A percentile compares a stretch with the other conserved stretches of the same genome.
Conservation (phyloP, 768 basidiomycete genomes). For the Calvatia gigantea region DNA sequence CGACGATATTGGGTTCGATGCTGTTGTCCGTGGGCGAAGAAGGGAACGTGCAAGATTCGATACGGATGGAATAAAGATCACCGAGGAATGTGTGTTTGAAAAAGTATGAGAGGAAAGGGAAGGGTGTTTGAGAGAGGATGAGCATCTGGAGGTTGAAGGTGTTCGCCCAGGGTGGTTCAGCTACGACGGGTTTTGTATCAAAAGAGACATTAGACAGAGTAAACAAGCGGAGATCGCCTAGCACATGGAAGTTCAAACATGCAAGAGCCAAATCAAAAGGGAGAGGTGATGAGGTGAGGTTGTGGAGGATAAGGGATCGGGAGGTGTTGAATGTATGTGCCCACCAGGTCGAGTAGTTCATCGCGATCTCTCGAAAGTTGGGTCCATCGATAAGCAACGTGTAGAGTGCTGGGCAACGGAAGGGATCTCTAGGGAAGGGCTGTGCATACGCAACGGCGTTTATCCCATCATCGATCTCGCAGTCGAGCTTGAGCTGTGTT, state of each 20-base stretch:
- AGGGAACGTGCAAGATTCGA: neutral
- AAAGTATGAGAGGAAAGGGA: conserved; percentile 1
- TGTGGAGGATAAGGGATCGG: neutral
- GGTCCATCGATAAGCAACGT: conserved; percentile 5
- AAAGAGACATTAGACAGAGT: neutral
- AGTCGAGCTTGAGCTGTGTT: conserved; percentile 11
- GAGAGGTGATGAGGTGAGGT: neutral
- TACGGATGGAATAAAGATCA: conserved; percentile 1
- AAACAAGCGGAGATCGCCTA: neutral
- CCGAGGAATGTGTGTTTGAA: conserved; percentile 5
- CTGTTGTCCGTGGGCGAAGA: neutral
- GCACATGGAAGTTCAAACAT: neutral
- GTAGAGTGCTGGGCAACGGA: conserved; percentile 1
- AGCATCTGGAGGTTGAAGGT: neutral
- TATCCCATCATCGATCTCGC: conserved; percentile 2
- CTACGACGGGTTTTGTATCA: neutral
- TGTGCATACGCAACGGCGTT: neutral
- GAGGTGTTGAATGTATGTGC: neutral
- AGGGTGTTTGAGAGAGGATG: neutral
- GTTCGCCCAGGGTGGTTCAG: neutral
- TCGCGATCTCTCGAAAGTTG: neutral
- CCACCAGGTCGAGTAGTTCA: neutral
- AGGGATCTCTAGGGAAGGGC: neutral
- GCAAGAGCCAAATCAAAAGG: neutral
- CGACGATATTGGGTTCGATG: neutral